Evolutionary conservation across 2,329 filamentous ascomycete species (phyloP).

Genomic region (Aspergillus ibericus): DNA sequence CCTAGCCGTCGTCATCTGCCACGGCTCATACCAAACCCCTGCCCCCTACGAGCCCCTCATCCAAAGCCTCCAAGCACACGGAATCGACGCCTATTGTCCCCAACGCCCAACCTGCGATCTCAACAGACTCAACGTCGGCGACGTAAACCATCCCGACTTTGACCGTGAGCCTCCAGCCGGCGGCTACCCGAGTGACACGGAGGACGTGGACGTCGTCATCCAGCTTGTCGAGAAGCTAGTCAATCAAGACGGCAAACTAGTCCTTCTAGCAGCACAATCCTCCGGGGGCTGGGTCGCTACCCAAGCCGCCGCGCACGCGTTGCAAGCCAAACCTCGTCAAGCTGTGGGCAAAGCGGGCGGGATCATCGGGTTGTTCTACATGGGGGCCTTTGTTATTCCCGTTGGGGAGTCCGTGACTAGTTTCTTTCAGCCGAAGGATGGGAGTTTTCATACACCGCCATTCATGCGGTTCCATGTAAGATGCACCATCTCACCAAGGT

Average conservation of each 20-base stretch:
- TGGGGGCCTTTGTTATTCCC: constrained; percentile 32
- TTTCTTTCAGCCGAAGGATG: constrained; percentile 34
- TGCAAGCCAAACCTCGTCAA: constrained; percentile 24
- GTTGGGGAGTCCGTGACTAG: constrained; percentile 31
- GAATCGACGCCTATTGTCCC: constrained; percentile 35
- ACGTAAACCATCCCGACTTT: constrained; percentile 3
- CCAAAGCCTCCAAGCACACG: constrained; percentile 20
- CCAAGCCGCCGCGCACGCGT: constrained; percentile 28
- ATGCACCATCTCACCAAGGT: neutral
- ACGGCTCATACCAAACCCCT: constrained; percentile 24
- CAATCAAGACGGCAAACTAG: constrained; percentile 23
- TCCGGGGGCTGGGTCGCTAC: constrained; percentile 37
- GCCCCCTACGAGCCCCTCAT: constrained; percentile 31
- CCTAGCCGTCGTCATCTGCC: constrained; percentile 11
- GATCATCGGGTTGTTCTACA: constrained; percentile 32
- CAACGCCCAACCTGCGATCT: constrained; percentile 46
- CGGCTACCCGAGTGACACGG: constrained; percentile 6
- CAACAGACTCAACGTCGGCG: constrained; percentile 58
- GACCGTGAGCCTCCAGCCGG: neutral
- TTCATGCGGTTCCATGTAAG: constrained; percentile 32
- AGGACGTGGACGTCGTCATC: neutral
- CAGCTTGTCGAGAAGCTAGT: constrained; percentile 9
- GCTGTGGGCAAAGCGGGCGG: constrained; percentile 20
- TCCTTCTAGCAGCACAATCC: constrained; percentile 35
- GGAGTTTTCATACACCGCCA: constrained; percentile 19